Percentiles rank a stretch among this genome's conserved stretches.
These are phyloP conservation scores for Cutaneotrichosporon sp. DNA, from an alignment of 1,284 basidiomycete genomes.

Conservation along the genomic window DNA sequence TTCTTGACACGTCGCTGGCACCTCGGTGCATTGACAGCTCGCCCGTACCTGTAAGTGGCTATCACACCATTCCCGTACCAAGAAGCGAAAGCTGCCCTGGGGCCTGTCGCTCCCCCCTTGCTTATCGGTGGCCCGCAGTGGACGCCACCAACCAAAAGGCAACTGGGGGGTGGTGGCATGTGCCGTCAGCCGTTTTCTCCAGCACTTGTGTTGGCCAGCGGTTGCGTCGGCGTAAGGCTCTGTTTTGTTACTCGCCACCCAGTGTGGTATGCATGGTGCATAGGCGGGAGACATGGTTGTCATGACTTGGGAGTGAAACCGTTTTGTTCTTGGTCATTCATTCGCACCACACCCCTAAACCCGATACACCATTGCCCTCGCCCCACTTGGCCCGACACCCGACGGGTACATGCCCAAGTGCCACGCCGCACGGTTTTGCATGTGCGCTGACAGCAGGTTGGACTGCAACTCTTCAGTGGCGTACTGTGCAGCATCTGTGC, in stretches of 20 bases:
- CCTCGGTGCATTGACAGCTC: too few species aligned
- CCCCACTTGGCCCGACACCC: not conserved
- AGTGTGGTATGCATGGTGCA: not conserved
- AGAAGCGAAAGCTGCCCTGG: conserved; percentile 5
- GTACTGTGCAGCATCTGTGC: not conserved
- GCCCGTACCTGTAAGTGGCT: conserved; percentile 13
- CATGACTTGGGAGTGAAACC: too few species aligned
- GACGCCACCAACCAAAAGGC: not conserved
- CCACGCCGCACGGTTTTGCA: not conserved
- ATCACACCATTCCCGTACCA: conserved; percentile 1
- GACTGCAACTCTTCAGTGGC: too few species aligned
- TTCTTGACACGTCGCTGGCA: too few species aligned
- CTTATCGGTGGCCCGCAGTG: not conserved
- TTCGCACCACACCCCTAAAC: too few species aligned
- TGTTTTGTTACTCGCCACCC: too few species aligned
- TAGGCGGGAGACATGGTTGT: not conserved
- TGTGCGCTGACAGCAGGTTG: not conserved
- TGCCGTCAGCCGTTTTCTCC: not conserved
- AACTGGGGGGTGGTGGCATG: too few species aligned
- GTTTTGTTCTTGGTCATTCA: too few species aligned
- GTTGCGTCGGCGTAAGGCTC: too few species aligned
- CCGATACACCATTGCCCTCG: not conserved
- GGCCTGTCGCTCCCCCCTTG: conserved; percentile 7
- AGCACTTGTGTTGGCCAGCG: not conserved
- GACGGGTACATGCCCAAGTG: too few species aligned